Conservation (phyloP, 805 yeast species). For the Metschnikowia chrysomelidarum region DNA sequence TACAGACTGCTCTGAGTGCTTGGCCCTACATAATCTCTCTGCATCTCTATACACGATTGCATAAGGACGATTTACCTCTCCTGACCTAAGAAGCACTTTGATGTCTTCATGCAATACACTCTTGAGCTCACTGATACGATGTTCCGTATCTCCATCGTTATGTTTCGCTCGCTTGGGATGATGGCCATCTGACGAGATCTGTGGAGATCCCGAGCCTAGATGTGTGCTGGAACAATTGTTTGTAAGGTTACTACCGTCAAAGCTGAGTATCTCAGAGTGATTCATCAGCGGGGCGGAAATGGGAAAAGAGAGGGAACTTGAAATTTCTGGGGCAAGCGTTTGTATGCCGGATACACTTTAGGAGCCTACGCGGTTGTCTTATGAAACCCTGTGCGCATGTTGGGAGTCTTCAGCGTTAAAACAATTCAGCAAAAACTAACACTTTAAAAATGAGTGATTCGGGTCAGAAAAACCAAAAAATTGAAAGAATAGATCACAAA, state of each 20-base stretch:
- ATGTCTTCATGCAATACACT: constrained; percentile 1
- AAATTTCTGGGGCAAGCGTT: too few species aligned
- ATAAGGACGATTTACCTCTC: constrained; percentile 4
- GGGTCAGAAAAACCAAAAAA: neutral
- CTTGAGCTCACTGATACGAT: constrained; percentile 5
- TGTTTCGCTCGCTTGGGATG: constrained; percentile 11
- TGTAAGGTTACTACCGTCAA: constrained; percentile 4
- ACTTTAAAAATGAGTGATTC: too few species aligned
- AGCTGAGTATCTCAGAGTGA: constrained; percentile 5
- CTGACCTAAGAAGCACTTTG: constrained; percentile 1
- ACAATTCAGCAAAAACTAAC: too few species aligned
- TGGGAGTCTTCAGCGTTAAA: too few species aligned
- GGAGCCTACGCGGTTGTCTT: too few species aligned
- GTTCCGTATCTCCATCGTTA: constrained; percentile 4
- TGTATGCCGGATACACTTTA: too few species aligned
- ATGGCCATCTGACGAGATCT: neutral
- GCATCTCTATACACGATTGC: constrained; percentile 23
- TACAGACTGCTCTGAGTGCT: constrained; percentile 33
- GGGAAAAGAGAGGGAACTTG: constrained; percentile 1
- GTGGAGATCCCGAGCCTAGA: constrained; percentile 14
- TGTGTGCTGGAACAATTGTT: constrained; percentile 8
- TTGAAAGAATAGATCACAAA: constrained; percentile 38
- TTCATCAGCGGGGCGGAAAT: constrained; percentile 4
- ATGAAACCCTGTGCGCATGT: too few species aligned
- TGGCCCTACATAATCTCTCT: constrained; percentile 32